Evolutionary conservation across 2,329 filamentous ascomycete genomes (phyloP).

Genomic region (Bipolaris victoriae): DNA sequence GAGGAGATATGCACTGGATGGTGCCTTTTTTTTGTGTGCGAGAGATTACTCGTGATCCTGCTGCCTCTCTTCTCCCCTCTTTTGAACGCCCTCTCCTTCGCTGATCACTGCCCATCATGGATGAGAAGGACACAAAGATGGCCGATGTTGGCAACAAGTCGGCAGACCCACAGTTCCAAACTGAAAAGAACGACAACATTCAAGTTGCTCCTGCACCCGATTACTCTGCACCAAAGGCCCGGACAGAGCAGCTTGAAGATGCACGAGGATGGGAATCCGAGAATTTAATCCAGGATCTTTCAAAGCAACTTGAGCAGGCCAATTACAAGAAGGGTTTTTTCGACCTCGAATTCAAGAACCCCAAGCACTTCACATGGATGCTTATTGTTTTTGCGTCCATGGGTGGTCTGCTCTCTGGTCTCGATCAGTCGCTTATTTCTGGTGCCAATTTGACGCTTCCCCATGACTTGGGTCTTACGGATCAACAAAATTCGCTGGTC

Average conservation of each 20-base stretch:
- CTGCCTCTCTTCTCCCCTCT: conserved; percentile 8
- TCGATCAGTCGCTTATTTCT: conserved; percentile 75
- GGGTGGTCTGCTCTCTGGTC: conserved; percentile 73
- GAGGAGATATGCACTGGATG: conserved; percentile 16
- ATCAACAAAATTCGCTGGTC: conserved; percentile 67
- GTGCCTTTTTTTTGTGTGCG: conserved; percentile 7
- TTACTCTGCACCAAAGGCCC: conserved; percentile 40
- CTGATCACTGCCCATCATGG: conserved; percentile 31
- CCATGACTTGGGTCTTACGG: conserved; percentile 59
- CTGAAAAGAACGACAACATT: conserved; percentile 29
- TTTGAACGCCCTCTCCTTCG: conserved; percentile 10
- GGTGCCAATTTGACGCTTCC: conserved; percentile 73
- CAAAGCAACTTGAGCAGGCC: conserved; percentile 46
- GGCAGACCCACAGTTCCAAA: conserved; percentile 18
- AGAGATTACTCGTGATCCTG: conserved; percentile 15
- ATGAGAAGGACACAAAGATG: conserved; percentile 35
- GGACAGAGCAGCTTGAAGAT: conserved; percentile 41
- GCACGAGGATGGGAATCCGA: conserved; percentile 53
- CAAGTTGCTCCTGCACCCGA: conserved; percentile 26
- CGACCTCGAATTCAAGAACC: conserved; percentile 65
- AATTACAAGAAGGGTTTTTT: conserved; percentile 54
- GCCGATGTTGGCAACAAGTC: conserved; percentile 12
- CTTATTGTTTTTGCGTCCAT: conserved; percentile 75
- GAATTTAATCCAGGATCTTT: conserved; percentile 51
- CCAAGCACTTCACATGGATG: conserved; percentile 70